A percentile compares a stretch with the other conserved stretches of the same genome.
Evolutionary conservation across 1,284 basidiomycete species (phyloP).

Genomic region (Agroathelia rolfsii): DNA sequence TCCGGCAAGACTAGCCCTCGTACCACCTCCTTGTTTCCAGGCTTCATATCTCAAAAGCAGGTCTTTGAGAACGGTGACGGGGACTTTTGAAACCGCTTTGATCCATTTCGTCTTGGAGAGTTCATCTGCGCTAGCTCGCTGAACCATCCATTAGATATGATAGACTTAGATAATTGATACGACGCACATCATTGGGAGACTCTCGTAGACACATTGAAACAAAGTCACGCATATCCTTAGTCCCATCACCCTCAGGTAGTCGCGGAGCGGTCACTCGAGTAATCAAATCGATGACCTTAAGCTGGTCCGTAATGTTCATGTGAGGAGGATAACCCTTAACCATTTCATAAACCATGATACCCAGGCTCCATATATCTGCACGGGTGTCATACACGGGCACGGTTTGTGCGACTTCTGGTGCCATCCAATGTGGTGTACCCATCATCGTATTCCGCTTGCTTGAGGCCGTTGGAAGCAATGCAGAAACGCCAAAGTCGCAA

Average conservation of each 20-base stretch:
- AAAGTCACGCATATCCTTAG: conserved; percentile 85
- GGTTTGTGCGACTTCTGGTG: conserved; percentile 89
- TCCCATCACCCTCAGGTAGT: conserved; percentile 69
- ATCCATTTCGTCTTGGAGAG: conserved; percentile 92
- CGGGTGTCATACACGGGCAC: conserved; percentile 87
- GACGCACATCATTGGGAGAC: conserved; percentile 65
- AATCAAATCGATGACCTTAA: conserved; percentile 88
- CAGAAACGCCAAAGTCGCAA: conserved; percentile 95
- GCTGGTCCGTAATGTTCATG: conserved; percentile 71
- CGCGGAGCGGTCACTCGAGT: conserved; percentile 81
- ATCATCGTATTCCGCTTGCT: conserved; percentile 93
- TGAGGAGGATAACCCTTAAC: conserved; percentile 89
- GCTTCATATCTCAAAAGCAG: conserved; percentile 67
- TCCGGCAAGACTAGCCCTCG: conserved; percentile 70
- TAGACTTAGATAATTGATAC: conserved; percentile 3
- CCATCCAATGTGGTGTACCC: conserved; percentile 99
- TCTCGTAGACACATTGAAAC: conserved; percentile 81
- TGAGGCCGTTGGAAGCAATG: conserved; percentile 76
- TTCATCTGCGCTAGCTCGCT: conserved; percentile 88
- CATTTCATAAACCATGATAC: conserved; percentile 94
- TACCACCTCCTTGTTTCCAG: conserved; percentile 76
- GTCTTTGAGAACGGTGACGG: conserved; percentile 72
- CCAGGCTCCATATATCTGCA: conserved; percentile 95
- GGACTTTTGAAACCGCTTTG: conserved; percentile 62
- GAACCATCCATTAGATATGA: conserved; percentile 12